Percentiles rank a stretch among this genome's conserved stretches.
Evolutionary conservation across 345 rosid species (phyloP).

Genomic region (Citrus glauca): DNA sequence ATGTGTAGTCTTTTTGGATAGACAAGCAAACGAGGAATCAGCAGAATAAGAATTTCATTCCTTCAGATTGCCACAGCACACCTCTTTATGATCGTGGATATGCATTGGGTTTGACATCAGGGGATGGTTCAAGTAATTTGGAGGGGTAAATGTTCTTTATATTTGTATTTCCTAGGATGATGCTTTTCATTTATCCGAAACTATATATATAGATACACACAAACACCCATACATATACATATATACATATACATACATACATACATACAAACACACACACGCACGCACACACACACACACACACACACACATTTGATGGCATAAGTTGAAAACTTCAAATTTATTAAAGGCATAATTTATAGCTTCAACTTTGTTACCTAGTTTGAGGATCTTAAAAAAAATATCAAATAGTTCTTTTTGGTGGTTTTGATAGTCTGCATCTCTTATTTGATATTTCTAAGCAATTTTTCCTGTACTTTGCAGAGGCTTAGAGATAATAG

Average conservation of each 20-base stretch:
- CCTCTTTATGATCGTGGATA: slow-evolving; percentile 95
- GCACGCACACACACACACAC: neutral
- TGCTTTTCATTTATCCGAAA: neutral
- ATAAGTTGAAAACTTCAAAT: neutral
- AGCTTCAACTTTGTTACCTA: neutral
- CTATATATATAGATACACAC: neutral
- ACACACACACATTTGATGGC: no score
- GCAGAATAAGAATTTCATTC: slow-evolving; percentile 28
- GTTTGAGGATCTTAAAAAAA: neutral
- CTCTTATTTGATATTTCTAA: neutral
- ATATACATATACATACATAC: no score
- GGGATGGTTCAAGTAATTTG: slow-evolving; percentile 53
- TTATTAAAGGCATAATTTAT: neutral
- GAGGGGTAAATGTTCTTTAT: slow-evolving; percentile 51
- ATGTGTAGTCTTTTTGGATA: slow-evolving; percentile 80
- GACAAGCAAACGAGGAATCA: slow-evolving; percentile 53
- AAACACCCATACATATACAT: neutral
- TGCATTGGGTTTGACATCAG: slow-evolving; percentile 70
- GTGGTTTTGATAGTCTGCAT: neutral
- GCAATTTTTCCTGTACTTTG: slow-evolving; percentile 20
- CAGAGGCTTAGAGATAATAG: slow-evolving; percentile 76
- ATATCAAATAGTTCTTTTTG: neutral
- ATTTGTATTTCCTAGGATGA: neutral
- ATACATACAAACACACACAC: neutral
- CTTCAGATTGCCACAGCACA: slow-evolving; percentile 45